Base-by-base conservation (phyloP, 768 basidiomycete species). In the Termitomyces sp. region DNA sequence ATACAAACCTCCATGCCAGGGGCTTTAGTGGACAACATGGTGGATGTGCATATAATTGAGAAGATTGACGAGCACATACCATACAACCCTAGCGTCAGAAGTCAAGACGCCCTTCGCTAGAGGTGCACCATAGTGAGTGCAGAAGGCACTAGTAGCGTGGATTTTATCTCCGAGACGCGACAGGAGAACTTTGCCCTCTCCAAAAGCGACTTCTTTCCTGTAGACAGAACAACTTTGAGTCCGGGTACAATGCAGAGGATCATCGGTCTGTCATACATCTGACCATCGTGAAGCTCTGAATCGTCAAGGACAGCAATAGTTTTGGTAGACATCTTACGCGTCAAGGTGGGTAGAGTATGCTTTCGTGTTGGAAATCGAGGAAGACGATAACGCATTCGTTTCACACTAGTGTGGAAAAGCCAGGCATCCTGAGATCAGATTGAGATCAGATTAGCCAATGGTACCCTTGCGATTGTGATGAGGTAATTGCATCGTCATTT, bases 41-140 rank as follows among this genome's bases (percentile, higher is more conserved):
- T 60, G 20, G 49, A 46, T 31, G 20, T 15, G 20, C 12, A 25
- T 4, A 43, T 40, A 45, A 15, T 37, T 25, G 31, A 32, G 31
- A 31, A 12, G 5, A 1, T 25, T 42, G 48, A 49, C 42, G 43
- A 20, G 60, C 32, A 72, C 84, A 54, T 69, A 86, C 87, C 94
- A 96, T 53, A 90, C 85, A 20, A 96, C 83, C 62, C 90, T 77
- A 10, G 91, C 93, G 71, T 91, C 88, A 38, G 88, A 81, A 8
- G 88, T 83, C 58, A 94, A 77, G 10, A 93, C 87, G 56, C 93
- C 94, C 72, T 92, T 93, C 5, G 80, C 86, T 2, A 96, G 80
- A 1, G 93, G 92, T 3, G 94, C 94, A 11, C 94, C 94, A 70
- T 94, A 96, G 72, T 96, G 94, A 2, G 93, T 95, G 74, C 94